phyloP scores from a whole-genome alignment of 2,329 filamentous ascomycete species.

The Talaromyces sp. region DNA sequence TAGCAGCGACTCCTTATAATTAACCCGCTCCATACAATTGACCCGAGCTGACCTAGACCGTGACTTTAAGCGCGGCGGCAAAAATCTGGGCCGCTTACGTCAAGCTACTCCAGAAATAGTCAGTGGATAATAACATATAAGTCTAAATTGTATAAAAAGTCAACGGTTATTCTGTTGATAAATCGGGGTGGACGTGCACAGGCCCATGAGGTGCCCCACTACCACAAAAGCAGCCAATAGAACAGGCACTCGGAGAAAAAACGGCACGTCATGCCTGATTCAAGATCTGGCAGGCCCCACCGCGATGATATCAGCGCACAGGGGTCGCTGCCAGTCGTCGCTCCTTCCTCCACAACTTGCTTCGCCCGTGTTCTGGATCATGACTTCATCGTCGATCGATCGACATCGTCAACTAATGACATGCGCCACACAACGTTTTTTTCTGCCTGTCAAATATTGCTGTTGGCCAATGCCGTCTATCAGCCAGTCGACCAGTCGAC shows the following conservation, averaged over 20 bases:
- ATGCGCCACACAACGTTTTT: not conserved
- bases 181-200: not conserved
- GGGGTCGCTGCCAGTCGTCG: not conserved
- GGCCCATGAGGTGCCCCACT: not conserved
- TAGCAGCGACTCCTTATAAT: too few species aligned
- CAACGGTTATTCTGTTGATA: too few species aligned
- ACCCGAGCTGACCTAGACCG: too few species aligned
- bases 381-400: not conserved
- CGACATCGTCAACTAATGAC: not conserved
- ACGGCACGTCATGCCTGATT: not conserved
- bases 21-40: too few species aligned
- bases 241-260: not conserved
- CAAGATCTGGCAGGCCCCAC: slow-evolving; percentile 3
- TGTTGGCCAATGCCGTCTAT: not conserved
- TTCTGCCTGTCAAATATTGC: too few species aligned
- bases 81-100: too few species aligned
- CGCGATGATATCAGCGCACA: slow-evolving; percentile 3
- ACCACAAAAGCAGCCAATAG: not conserved
- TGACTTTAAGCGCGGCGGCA: too few species aligned
- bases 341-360: not conserved
- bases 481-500: not conserved
- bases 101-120: too few species aligned
- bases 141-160: too few species aligned
- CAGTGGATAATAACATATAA: too few species aligned
- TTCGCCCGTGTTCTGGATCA: not conserved